Conservation (phyloP, 2,329 filamentous ascomycete species). For the Bipolaris oryzae region DNA sequence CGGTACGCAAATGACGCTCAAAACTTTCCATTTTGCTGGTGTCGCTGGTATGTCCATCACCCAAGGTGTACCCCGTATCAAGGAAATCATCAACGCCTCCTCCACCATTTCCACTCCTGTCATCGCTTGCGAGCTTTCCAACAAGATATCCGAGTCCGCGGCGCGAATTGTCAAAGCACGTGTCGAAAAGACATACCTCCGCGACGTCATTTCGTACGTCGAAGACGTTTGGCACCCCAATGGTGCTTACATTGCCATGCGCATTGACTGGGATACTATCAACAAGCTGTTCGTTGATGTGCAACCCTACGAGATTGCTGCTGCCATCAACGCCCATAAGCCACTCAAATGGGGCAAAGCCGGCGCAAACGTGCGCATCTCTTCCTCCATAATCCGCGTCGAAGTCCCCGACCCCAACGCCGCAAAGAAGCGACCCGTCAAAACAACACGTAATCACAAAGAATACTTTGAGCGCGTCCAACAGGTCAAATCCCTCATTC, state of each 20-base stretch:
- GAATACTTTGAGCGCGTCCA: constrained; percentile 80
- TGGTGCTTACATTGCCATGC: constrained; percentile 77
- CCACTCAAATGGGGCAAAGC: constrained; percentile 76
- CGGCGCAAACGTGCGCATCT: constrained; percentile 61
- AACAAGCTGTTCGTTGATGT: constrained; percentile 83
- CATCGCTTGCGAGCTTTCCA: constrained; percentile 83
- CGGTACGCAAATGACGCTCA: constrained; percentile 98
- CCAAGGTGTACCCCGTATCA: constrained; percentile 98
- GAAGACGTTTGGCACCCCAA: constrained; percentile 87
- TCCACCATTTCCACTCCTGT: constrained; percentile 93
- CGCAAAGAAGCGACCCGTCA: constrained; percentile 37
- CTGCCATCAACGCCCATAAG: constrained; percentile 78
- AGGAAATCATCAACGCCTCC: constrained; percentile 99
- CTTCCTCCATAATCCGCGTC: constrained; percentile 68
- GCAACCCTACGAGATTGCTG: constrained; percentile 71
- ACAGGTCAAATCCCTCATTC: constrained; percentile 80
- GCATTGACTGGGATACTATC: constrained; percentile 80
- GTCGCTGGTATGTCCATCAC: constrained; percentile 99
- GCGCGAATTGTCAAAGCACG: constrained; percentile 91
- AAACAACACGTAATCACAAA: constrained; percentile 53
- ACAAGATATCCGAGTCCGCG: constrained; percentile 73
- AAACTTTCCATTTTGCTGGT: constrained; percentile 99
- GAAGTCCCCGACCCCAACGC: constrained; percentile 62
- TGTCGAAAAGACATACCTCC: constrained; percentile 92
- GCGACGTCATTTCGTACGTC: constrained; percentile 78